Conservation (phyloP, 2,329 filamentous ascomycete genomes). For the Sclerotiophoma versabilis region DNA sequence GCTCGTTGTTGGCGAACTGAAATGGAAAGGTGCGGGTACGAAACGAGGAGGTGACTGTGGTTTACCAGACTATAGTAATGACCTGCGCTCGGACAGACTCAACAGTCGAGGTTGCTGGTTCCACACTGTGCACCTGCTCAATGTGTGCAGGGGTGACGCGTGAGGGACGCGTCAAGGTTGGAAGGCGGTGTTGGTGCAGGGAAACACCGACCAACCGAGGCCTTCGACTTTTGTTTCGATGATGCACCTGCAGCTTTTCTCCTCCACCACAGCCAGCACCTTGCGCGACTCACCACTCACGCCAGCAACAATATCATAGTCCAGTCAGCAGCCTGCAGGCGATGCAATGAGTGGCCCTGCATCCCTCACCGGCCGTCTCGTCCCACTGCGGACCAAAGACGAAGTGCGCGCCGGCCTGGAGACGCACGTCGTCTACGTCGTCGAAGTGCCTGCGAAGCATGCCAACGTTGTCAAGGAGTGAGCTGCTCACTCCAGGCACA, state of each 20-base stretch:
- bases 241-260: not conserved
- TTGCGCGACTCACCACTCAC: conserved; percentile 9
- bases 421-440: conserved; percentile 71
- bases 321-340: conserved; percentile 15
- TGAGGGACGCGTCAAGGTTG: conserved; percentile 1
- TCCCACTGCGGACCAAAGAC: conserved; percentile 57
- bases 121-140: not conserved
- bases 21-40: not conserved
- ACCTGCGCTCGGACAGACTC: not conserved
- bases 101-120: conserved; percentile 1
- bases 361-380: conserved; percentile 35
- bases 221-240: conserved; percentile 13
- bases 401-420: conserved; percentile 58
- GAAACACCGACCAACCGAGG: conserved; percentile 19
- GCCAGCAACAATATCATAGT: conserved; percentile 11
- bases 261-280: conserved; percentile 2
- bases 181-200: conserved; percentile 6
- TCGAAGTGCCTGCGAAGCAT: conserved; percentile 73
- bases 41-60: too few relatives aligned
- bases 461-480: conserved; percentile 78
- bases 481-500: conserved; percentile 43
- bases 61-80: too few relatives aligned
- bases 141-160: conserved; percentile 3
- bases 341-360: conserved; percentile 36
- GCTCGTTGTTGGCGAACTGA: not conserved